Evolutionary conservation across 805 yeast genomes (phyloP), one percentile per base, ranked within the genome.

Genomic region (Dipodascopsis uninucleata): DNA sequence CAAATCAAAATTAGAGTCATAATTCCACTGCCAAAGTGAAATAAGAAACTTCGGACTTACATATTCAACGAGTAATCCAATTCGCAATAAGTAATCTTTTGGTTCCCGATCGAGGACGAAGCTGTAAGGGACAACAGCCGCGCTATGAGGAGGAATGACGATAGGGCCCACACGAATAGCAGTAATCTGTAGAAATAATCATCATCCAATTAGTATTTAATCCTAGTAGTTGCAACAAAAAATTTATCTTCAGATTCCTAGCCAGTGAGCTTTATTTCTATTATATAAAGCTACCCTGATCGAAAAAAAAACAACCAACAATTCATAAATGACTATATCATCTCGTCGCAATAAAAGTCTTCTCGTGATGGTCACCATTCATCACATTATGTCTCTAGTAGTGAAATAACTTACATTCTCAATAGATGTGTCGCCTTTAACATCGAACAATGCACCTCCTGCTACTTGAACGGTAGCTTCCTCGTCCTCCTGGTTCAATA

Each of bases 401-500:
- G 3, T 3, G 20, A 12, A 24, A 21, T 9, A 6, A 41, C 47
- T 31, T 31, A 45, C 53, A 36, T 50, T 47, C 39, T 46, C 55
- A 21, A 50, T 18, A 10, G 50, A 41, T 3, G 22, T 24, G 23
- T 36, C 51, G 28, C 35, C 31, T 33, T 46, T 46, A 17, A 50
- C 24, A 5, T 22, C 46, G 28, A 38, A 43, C 21, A 50, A 31
- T 6, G 52, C 49, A 24, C 55, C 55, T 18, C 55, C 55, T 24
- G 43, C 52, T 22, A 50, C 44, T 41, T 50, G 55, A 20, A 50
- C 45, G 20, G 35, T 23, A 14, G 39, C 44, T 28, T 39, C 50
- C 20, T 40, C 53, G 9, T 40, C 36, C 39, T 59, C 67, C 28
- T 41, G 41, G 54, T 65, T 65, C 28, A 39, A 25, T 38, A 63